Percentiles rank a stretch among this genome's conserved stretches.
These are phyloP conservation scores for Erythrophleum ivorense DNA, from an alignment of 331 rosid species.

Conservation along the genomic window DNA sequence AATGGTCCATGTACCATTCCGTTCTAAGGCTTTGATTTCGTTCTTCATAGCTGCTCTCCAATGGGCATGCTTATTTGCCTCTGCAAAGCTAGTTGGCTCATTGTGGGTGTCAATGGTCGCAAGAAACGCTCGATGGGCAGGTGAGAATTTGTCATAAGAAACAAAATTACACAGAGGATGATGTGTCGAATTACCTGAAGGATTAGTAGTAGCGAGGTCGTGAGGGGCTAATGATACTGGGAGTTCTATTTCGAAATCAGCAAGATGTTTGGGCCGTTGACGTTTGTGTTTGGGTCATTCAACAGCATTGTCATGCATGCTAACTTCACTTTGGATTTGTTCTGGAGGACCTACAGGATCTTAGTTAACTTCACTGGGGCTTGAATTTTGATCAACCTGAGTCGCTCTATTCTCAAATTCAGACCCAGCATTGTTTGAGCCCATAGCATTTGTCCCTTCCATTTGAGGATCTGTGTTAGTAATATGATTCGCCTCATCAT, in stretches of 20 bases:
- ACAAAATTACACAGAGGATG: background rate
- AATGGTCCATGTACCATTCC: background rate
- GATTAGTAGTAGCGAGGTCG: background rate
- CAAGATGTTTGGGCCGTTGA: too few relatives aligned
- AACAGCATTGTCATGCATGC: too few relatives aligned
- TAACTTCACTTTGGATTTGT: too few relatives aligned
- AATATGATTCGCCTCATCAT: too few relatives aligned
- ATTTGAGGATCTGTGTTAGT: too few relatives aligned
- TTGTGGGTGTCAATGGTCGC: background rate
- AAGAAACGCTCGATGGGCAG: background rate
- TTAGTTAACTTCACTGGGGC: too few relatives aligned
- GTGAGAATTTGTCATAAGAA: background rate
- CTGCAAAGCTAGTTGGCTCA: background rate
- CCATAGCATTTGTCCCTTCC: too few relatives aligned
- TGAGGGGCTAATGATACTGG: rapidly evolving
- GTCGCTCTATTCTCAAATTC: too few relatives aligned
- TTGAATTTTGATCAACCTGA: too few relatives aligned
- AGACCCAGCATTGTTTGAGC: too few relatives aligned
- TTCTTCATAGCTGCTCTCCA: background rate
- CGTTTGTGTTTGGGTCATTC: too few relatives aligned
- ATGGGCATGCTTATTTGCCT: background rate
- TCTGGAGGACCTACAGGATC: too few relatives aligned
- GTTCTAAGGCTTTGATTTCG: background rate
- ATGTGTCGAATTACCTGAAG: background rate
- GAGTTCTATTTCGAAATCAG: rapidly evolving